Percentiles rank a stretch among this genome's conserved stretches.
Conservation (phyloP, 805 yeast genomes). For the Pichia thaimueangensis region DNA sequence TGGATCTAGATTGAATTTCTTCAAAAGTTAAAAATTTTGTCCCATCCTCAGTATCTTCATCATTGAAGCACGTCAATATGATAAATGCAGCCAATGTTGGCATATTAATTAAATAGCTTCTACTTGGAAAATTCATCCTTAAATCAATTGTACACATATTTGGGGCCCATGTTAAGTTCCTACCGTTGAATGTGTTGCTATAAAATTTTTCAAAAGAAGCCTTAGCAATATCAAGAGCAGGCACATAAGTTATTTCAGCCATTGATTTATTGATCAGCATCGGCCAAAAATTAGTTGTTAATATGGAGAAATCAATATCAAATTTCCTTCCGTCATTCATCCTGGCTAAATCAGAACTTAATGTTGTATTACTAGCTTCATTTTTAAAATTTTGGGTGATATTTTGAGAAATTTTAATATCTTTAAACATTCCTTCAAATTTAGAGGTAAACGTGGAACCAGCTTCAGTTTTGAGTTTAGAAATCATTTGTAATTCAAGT, state of each 20-base stretch:
- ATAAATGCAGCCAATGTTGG: slow-evolving; percentile 78
- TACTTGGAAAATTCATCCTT: slow-evolving; percentile 58
- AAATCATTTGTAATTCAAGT: slow-evolving; percentile 61
- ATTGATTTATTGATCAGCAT: slow-evolving; percentile 37
- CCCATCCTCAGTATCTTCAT: slow-evolving; percentile 35
- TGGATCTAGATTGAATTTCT: slow-evolving; percentile 59
- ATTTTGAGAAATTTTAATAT: slow-evolving; percentile 55
- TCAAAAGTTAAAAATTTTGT: slow-evolving; percentile 43
- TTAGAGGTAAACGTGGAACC: slow-evolving; percentile 76
- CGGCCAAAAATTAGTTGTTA: slow-evolving; percentile 68
- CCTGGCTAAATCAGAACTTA: slow-evolving; percentile 10
- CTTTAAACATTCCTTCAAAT: slow-evolving; percentile 82
- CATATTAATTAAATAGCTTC: slow-evolving; percentile 71
- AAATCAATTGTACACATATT: slow-evolving; percentile 80
- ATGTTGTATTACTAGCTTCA: slow-evolving; percentile 18
- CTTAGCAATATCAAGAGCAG: slow-evolving; percentile 36
- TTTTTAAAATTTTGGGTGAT: slow-evolving; percentile 16
- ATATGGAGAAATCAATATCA: slow-evolving; percentile 44
- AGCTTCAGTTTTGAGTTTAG: slow-evolving; percentile 64
- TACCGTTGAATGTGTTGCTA: slow-evolving; percentile 43
- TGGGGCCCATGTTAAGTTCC: slow-evolving; percentile 72
- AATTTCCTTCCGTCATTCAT: slow-evolving; percentile 28
- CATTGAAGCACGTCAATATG: slow-evolving; percentile 59
- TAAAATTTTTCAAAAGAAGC: slow-evolving; percentile 48
- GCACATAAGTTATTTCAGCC: slow-evolving; percentile 36